These are phyloP conservation scores for Scenedesmus sp. DNA, from an alignment of 163 green algal species.

Conservation along the genomic window DNA sequence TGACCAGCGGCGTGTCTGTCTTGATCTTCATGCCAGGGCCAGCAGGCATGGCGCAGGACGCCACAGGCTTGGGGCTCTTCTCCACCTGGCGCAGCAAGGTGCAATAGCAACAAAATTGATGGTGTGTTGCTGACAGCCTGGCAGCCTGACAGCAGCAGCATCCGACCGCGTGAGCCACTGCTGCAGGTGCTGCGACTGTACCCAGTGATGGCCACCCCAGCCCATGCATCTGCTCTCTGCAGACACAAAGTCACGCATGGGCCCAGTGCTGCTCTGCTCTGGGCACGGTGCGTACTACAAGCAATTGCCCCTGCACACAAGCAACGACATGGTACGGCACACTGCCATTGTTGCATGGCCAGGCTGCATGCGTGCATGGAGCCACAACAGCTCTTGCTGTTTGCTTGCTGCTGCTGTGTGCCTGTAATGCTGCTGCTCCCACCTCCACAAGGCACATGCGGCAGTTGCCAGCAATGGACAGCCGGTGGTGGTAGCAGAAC, in stretches of 20 bases:
- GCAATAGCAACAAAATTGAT: neutral
- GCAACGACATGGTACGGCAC: neutral
- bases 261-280: neutral
- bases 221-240: neutral
- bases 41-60: slow-evolving; percentile 98
- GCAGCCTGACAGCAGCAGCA: too few relatives aligned
- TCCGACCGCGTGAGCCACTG: too few relatives aligned
- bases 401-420: neutral
- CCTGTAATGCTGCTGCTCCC: slow-evolving; percentile 13
- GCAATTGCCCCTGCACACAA: neutral
- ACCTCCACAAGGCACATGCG: slow-evolving; percentile 99
- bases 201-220: neutral
- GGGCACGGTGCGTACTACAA: neutral
- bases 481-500: slow-evolving; percentile 99
- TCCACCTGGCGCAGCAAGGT: slow-evolving; percentile 80
- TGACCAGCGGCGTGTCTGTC: slow-evolving; percentile 96
- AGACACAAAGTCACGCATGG: neutral
- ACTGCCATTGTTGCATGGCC: neutral
- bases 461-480: slow-evolving; percentile 99
- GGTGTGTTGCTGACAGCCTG: neutral
- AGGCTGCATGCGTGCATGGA: neutral
- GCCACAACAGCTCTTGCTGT: neutral
- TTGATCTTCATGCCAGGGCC: slow-evolving; percentile 98
- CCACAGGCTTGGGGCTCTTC: slow-evolving; percentile 98
- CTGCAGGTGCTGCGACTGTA: neutral